Conservation (phyloP, 345 rosid species). For the Eucalyptus sp. region DNA sequence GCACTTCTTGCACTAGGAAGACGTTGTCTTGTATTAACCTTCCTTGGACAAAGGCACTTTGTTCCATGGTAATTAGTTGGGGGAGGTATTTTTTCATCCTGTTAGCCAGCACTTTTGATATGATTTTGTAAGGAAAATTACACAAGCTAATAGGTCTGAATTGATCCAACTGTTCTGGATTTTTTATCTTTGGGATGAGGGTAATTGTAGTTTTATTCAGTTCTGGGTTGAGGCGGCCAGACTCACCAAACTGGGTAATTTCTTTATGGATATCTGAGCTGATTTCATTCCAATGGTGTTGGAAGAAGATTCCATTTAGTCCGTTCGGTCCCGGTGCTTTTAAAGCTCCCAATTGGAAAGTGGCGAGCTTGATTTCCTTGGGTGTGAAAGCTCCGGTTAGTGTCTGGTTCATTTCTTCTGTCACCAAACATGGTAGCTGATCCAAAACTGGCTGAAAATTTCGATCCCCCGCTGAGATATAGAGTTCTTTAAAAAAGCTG, state of each 20-base stretch:
- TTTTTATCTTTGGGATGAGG: not conserved
- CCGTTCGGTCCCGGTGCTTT: not conserved
- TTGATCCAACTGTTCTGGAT: not conserved
- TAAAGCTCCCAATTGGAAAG: fast-evolving
- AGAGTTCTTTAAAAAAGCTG: fast-evolving
- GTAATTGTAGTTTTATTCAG: not conserved
- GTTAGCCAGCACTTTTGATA: fast-evolving
- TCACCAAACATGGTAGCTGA: too few species aligned
- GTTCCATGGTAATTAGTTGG: not conserved
- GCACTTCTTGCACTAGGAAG: not conserved
- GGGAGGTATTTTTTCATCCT: not conserved
- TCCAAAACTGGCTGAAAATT: too few species aligned
- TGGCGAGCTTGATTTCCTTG: not conserved
- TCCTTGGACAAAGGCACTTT: not conserved
- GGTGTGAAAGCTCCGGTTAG: fast-evolving
- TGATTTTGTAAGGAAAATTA: not conserved
- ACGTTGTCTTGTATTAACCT: not conserved
- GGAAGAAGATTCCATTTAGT: not conserved
- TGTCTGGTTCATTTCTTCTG: too few species aligned
- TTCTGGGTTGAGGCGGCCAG: fast-evolving
- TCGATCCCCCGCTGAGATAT: too few species aligned
- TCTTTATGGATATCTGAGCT: too few species aligned
- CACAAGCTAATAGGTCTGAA: not conserved
- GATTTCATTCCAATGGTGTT: not conserved
- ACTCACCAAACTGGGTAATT: not conserved